These are phyloP conservation scores for Barnettozyma salicaria DNA, from an alignment of 805 yeast genomes.

Conservation along the genomic window DNA sequence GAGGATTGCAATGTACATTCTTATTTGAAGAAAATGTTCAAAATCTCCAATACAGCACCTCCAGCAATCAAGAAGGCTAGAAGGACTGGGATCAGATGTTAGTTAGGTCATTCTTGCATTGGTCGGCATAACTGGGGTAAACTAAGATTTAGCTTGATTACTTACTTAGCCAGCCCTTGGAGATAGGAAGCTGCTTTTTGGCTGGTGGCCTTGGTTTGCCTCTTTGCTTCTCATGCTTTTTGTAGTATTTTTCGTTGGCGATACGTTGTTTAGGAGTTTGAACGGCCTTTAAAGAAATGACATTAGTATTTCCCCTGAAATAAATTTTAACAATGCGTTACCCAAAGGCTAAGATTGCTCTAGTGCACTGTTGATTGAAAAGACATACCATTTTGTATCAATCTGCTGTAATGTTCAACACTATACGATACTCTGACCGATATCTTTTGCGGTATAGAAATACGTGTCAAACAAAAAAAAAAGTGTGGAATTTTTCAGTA, in stretches of 20 bases:
- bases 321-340: too few relatives aligned
- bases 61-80: constrained; percentile 69
- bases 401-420: too few relatives aligned
- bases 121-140: too few relatives aligned
- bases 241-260: constrained; percentile 82
- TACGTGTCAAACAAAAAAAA: too few relatives aligned
- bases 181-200: constrained; percentile 44
- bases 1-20: neutral
- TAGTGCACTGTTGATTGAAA: too few relatives aligned
- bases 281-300: constrained; percentile 38
- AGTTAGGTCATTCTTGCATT: too few relatives aligned
- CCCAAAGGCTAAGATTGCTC: too few relatives aligned
- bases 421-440: too few relatives aligned
- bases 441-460: too few relatives aligned
- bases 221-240: constrained; percentile 61
- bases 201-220: constrained; percentile 58
- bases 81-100: constrained; percentile 27
- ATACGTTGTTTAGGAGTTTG: constrained; percentile 86
- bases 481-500: too few relatives aligned
- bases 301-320: neutral
- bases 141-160: constrained; percentile 17
- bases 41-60: constrained; percentile 71
- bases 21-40: constrained; percentile 42
- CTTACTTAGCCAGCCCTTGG: constrained; percentile 62
- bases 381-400: too few relatives aligned